These are phyloP conservation scores for Rubroboletus satanas DNA, from an alignment of 768 basidiomycete species.

Conservation along the genomic window DNA sequence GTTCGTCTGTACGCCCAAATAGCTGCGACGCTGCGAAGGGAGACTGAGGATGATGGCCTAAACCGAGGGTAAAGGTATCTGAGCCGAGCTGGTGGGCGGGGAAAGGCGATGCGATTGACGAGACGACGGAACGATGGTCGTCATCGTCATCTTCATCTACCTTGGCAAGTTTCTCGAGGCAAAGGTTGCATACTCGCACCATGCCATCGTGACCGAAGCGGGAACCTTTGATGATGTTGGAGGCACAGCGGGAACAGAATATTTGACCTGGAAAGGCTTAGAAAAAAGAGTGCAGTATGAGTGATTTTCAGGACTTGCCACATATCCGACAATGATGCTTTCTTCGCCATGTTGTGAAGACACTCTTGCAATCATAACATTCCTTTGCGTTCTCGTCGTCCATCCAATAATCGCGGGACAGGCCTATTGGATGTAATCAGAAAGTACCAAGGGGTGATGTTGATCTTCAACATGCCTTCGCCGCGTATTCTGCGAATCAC, in stretches of 20 bases:
- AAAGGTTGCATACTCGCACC: slow-evolving; percentile 93
- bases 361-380: slow-evolving; percentile 92
- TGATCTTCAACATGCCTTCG: slow-evolving; percentile 54
- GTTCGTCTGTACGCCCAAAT: slow-evolving; percentile 73
- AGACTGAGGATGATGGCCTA: slow-evolving; percentile 65
- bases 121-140: slow-evolving; percentile 75
- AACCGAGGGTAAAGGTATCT: slow-evolving; percentile 35
- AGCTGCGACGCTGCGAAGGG: slow-evolving; percentile 86
- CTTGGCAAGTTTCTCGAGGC: slow-evolving; percentile 86
- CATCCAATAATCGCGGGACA: slow-evolving; percentile 98
- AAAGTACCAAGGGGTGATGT: slow-evolving; percentile 1
- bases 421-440: slow-evolving; percentile 41
- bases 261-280: slow-evolving; percentile 69
- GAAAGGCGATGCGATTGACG: slow-evolving; percentile 64
- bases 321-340: slow-evolving; percentile 99
- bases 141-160: slow-evolving; percentile 90
- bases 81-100: slow-evolving; percentile 73
- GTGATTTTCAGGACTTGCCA: slow-evolving; percentile 44
- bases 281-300: neutral
- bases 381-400: slow-evolving; percentile 94
- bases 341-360: slow-evolving; percentile 90
- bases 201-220: slow-evolving; percentile 95
- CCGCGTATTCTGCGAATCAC: slow-evolving; percentile 88
- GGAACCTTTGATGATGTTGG: slow-evolving; percentile 91
- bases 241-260: slow-evolving; percentile 95